A percentile compares a stretch with the other conserved stretches of the same genome.
phyloP scores from a whole-genome alignment of 805 yeast genomes.

The Jamesozyma jinghongensis region DNA sequence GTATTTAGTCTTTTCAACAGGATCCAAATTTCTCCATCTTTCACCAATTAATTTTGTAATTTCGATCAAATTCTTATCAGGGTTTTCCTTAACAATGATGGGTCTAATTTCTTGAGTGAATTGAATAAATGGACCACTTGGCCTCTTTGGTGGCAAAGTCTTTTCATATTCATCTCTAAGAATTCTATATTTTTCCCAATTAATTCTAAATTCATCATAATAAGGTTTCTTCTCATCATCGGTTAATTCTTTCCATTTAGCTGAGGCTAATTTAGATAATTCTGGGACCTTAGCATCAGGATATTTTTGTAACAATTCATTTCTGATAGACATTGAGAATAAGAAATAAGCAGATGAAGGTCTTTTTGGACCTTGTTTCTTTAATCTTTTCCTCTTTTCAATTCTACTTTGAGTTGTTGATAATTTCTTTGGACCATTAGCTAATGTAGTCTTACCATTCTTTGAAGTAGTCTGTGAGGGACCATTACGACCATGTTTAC shows the following conservation, averaged over 20 bases:
- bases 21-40: slow-evolving; percentile 28
- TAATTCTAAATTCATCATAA: slow-evolving; percentile 42
- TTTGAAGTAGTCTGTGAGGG: neutral
- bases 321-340: slow-evolving; percentile 29
- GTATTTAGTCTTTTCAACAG: slow-evolving; percentile 23
- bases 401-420: slow-evolving; percentile 31
- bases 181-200: slow-evolving; percentile 30
- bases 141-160: slow-evolving; percentile 32
- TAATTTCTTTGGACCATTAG: slow-evolving; percentile 22
- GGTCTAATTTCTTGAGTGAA: slow-evolving; percentile 31
- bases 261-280: slow-evolving; percentile 62
- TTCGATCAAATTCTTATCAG: slow-evolving; percentile 29
- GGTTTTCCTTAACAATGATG: slow-evolving; percentile 25
- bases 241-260: slow-evolving; percentile 76
- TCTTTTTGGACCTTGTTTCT: slow-evolving; percentile 32
- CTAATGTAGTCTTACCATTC: neutral
- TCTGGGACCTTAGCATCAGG: slow-evolving; percentile 34
- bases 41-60: slow-evolving; percentile 28
- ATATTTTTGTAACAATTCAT: slow-evolving; percentile 23
- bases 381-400: slow-evolving; percentile 28
- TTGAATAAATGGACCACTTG: slow-evolving; percentile 32
- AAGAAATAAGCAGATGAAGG: slow-evolving; percentile 33
- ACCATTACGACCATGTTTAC: slow-evolving; percentile 1
- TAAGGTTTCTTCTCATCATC: slow-evolving; percentile 73
- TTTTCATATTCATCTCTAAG: slow-evolving; percentile 30